These are phyloP conservation scores for Durusdinium trenchii DNA, from an alignment of 73 alveolate species.

Conservation along the genomic window DNA sequence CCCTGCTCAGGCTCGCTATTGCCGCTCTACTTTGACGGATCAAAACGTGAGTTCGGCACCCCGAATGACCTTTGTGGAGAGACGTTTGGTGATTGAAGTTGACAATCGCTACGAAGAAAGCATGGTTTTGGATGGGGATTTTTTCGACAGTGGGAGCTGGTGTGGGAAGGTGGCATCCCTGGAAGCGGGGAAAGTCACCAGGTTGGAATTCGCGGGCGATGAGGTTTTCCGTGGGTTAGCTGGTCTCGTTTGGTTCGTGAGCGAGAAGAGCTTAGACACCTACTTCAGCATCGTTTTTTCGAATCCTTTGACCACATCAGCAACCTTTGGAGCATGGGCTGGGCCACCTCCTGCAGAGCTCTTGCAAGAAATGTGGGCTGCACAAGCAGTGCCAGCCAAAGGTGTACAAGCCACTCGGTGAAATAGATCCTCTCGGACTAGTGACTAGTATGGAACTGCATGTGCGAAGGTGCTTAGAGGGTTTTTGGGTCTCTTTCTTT, in stretches of 20 bases:
- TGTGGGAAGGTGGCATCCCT: slow-evolving; percentile 20
- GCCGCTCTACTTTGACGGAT: slow-evolving; percentile 64
- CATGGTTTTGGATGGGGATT: slow-evolving; percentile 70
- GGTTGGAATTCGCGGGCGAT: slow-evolving; percentile 60
- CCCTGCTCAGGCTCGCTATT: slow-evolving; percentile 85
- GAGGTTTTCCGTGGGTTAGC: slow-evolving; percentile 49
- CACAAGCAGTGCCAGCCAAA: slow-evolving; percentile 38
- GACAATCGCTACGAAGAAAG: slow-evolving; percentile 60
- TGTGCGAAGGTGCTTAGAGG: no score
- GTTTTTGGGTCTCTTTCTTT: no score
- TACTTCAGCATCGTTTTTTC: slow-evolving; percentile 76
- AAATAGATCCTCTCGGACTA: no score
- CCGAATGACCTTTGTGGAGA: slow-evolving; percentile 72
- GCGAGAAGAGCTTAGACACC: slow-evolving; percentile 91
- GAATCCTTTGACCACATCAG: slow-evolving; percentile 46
- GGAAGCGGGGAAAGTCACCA: neutral
- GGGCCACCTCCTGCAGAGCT: slow-evolving; percentile 95
- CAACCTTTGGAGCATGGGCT: slow-evolving; percentile 87
- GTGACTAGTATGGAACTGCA: no score
- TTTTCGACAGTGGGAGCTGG: slow-evolving; percentile 80
- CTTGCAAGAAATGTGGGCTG: slow-evolving; percentile 66
- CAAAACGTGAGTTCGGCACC: slow-evolving; percentile 29
- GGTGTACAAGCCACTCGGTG: slow-evolving; percentile 13
- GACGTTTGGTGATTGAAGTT: slow-evolving; percentile 61
- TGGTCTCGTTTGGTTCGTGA: slow-evolving; percentile 62